A percentile compares a stretch with the other conserved stretches of the same genome.
phyloP scores from a whole-genome alignment of 768 basidiomycete genomes.

The Tulasnella sp. region DNA sequence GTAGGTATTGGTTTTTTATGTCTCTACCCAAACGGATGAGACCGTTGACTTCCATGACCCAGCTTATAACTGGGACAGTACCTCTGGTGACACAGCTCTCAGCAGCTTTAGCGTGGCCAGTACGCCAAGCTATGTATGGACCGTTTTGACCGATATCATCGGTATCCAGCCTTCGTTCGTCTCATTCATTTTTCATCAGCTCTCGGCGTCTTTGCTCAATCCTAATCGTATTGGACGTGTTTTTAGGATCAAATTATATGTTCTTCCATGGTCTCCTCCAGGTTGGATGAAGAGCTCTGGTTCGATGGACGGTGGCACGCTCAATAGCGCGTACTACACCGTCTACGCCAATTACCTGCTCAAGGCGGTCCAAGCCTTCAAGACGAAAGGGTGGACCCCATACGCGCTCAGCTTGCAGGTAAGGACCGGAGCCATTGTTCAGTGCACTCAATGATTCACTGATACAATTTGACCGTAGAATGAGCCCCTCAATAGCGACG shows the following conservation, averaged over 20 bases:
- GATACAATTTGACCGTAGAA: constrained; percentile 31
- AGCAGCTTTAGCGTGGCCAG: constrained; percentile 44
- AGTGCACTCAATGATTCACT: not conserved
- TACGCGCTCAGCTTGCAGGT: constrained; percentile 56
- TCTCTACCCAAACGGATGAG: not conserved
- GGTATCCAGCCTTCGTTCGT: constrained; percentile 36
- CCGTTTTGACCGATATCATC: constrained; percentile 54
- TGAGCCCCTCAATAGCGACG: constrained; percentile 44
- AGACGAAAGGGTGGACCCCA: constrained; percentile 44
- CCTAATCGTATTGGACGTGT: no score
- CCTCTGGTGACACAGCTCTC: constrained; percentile 48
- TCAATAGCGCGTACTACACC: not conserved
- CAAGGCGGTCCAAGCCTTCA: constrained; percentile 64
- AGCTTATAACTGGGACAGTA: constrained; percentile 59
- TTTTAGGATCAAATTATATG: constrained; percentile 45
- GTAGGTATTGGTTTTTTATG: constrained; percentile 27
- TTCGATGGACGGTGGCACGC: not conserved
- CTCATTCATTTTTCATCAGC: no score
- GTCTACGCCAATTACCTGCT: constrained; percentile 47
- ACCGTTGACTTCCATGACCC: not conserved
- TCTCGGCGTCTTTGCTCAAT: no score
- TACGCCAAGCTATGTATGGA: constrained; percentile 53
- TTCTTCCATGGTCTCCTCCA: constrained; percentile 70
- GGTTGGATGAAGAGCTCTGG: constrained; percentile 67
- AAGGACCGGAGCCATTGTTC: not conserved